These are phyloP conservation scores for Zygnema circumcarinatum DNA, from an alignment of 139 green algal species.

Conservation along the genomic window DNA sequence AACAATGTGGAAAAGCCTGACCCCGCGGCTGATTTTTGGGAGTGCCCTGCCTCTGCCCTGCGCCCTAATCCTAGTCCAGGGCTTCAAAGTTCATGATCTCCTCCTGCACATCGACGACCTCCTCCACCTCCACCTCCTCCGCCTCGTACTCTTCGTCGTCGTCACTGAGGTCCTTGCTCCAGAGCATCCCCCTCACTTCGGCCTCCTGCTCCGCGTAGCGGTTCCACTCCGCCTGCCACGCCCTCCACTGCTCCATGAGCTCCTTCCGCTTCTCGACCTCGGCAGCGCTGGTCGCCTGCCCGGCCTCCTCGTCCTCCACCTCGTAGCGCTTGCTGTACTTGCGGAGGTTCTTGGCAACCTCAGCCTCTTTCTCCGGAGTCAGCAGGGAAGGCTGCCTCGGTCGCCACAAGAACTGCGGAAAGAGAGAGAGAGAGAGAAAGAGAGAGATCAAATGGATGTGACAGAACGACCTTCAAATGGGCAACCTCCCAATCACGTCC, in stretches of 20 bases:
- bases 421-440: neutral
- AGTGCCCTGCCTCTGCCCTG: neutral
- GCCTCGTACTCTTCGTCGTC: conserved; percentile 60
- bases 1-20: too few species aligned
- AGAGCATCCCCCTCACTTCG: conserved; percentile 12
- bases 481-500: too few species aligned
- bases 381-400: conserved; percentile 88
- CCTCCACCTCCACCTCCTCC: conserved; percentile 64
- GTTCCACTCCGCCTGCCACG: conserved; percentile 56
- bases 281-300: conserved; percentile 74
- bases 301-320: conserved; percentile 88
- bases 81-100: conserved; percentile 53
- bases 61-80: conserved; percentile 6
- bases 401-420: conserved; percentile 91
- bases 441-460: too few species aligned
- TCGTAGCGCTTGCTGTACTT: conserved; percentile 92
- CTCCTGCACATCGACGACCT: conserved; percentile 61
- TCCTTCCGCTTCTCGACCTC: conserved; percentile 68
- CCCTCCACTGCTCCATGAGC: conserved; percentile 79
- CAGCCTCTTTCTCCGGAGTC: conserved; percentile 81
- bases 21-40: too few species aligned
- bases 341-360: conserved; percentile 92
- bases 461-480: too few species aligned
- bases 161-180: conserved; percentile 20
- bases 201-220: conserved; percentile 36